These are phyloP conservation scores for Yamadazyma tumulicola DNA, from an alignment of 805 yeast species.

Conservation along the genomic window DNA sequence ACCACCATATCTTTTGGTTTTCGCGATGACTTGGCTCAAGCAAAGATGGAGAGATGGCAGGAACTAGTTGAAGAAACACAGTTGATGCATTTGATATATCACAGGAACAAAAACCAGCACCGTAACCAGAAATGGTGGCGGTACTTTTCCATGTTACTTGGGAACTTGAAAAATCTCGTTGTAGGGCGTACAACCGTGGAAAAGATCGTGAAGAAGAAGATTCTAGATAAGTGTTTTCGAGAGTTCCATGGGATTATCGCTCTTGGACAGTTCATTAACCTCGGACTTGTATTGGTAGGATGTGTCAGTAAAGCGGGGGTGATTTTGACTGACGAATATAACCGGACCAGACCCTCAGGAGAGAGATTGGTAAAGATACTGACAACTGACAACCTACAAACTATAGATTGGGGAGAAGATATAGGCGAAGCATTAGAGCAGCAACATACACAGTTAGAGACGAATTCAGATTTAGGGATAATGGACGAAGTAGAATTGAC, in stretches of 20 bases:
- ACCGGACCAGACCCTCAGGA: no score
- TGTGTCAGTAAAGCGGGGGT: conserved; percentile 29
- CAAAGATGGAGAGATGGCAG: not conserved
- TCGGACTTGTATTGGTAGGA: conserved; percentile 71
- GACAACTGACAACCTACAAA: no score
- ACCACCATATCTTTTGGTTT: not conserved
- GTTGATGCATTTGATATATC: conserved; percentile 60
- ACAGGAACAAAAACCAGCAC: conserved; percentile 77
- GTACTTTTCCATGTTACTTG: conserved; percentile 57
- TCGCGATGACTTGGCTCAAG: conserved; percentile 8
- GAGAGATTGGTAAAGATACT: no score
- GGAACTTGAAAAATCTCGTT: conserved; percentile 44
- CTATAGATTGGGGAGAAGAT: no score
- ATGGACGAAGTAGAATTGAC: no score
- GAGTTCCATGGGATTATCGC: conserved; percentile 66
- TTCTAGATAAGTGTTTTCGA: conserved; percentile 49
- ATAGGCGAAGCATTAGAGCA: no score
- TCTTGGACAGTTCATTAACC: conserved; percentile 67
- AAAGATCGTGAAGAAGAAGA: conserved; percentile 14
- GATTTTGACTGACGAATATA: no score
- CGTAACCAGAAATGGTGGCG: conserved; percentile 75
- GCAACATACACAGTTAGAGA: no score
- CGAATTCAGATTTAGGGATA: no score
- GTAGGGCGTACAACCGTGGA: conserved; percentile 5
- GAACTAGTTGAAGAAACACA: conserved; percentile 48